Evolutionary conservation across 495 filamentous ascomycete genomes (phyloP), one percentile per base, ranked within the genome.

Genomic region (Evernia prunastri): DNA sequence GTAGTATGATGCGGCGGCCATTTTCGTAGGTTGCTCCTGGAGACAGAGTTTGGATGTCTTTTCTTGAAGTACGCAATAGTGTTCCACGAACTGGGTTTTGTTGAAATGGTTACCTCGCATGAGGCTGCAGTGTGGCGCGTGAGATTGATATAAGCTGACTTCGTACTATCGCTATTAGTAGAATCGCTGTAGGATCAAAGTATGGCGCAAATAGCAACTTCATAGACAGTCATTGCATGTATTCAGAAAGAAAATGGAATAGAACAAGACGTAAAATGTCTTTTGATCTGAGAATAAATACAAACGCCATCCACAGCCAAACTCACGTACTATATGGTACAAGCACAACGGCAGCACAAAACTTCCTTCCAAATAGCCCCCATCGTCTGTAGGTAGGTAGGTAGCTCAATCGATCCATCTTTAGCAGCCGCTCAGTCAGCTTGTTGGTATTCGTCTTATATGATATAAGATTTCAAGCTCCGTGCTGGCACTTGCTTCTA

Each of bases 1-100:
- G 37, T 63, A 63, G 31, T 63, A 63, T 7, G 36, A 43, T 9
- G 29, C 18, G 12, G 60, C 47, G 0, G 60, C 49, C 60, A 63
- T 63, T 29, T 42, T 17, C n/a, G 23, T 33, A 7, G 57, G 27
- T 3, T 42, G 23, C 49, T 53, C 49, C 17, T 29, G 12, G 7
- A 53, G 27, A 17, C 25, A 29, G 13, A 27, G 29, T 31, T 23
- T 17, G 2, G 27, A 9, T 31, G 29, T 29, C 15, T 53, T 29
- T 29, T 51, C 13, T 8, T 31, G 27, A 29, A 53, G 13, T 18
- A 29, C 18, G 49, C 25, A 53, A 18, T 31, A 29, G 27, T 53
- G 49, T 27, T 18, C 25, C 6, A 53, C 49, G 49, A 53, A 53
- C 25, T 31, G 27, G 27, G 5, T 31, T 31, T 53, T 31, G 15